Base-by-base conservation (phyloP, 2,329 filamentous ascomycete genomes). In the Sporothrix mexicana region DNA sequence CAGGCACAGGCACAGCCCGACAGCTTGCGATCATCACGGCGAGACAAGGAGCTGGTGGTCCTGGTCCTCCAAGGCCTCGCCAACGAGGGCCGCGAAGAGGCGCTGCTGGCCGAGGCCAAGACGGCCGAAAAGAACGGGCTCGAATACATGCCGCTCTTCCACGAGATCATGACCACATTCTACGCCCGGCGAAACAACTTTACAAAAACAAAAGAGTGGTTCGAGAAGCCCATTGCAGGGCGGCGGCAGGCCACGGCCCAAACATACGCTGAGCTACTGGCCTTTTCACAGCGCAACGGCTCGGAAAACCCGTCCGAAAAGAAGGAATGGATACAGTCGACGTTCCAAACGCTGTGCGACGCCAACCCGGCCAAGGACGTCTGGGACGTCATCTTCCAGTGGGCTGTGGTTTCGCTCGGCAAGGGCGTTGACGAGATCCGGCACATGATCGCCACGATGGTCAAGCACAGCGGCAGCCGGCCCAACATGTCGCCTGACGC, bases 381-480 rank as follows among this genome's bases (percentile, higher is more conserved):
- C 25, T 94, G 92, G 90, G 91, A 96, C 78, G 86, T 91, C 13
- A 84, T 93, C 13, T 87, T 96, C 59, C 88, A 93, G 70, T 95
- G 92, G 90, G 91, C 93, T 43, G 90, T 92, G 13, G 86, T 91
- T 8, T 88, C 90, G 10, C 80, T 87, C 71, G 92, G 91, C 23
- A 92, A 91, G 78, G 89, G 90, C 1, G 88, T 92, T 0, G 89
- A 93, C 80, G 90, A 93, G 78, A 86, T 95, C 74, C 87, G 89
- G 72, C 88, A 90, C 76, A 94, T 95, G 88, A 88, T 96, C 73
- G 84, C 88, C 59, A 85, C 90, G 23, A 91, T 94, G 86, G 80
- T 84, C n/a, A 80, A 83, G 51, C 82, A 85, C 67, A 86, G 84
- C 74, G 77, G 83, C 70, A 80, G 86, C 72, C 79, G 84, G 72